Evolutionary conservation across 1,139 yeast genomes (phyloP).

Genomic region (Pneumocystis jirovecii): DNA sequence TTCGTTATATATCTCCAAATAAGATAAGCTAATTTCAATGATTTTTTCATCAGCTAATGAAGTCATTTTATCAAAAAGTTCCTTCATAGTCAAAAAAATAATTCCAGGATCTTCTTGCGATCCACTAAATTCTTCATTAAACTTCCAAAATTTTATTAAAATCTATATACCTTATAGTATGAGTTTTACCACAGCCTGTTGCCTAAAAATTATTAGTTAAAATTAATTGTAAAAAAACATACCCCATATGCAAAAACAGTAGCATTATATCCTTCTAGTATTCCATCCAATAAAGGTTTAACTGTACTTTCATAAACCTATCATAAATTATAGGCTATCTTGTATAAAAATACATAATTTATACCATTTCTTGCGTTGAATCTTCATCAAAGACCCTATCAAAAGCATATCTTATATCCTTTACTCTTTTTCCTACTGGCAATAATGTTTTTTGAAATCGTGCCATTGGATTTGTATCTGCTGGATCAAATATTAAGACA

Average conservation of each 20-base stretch:
- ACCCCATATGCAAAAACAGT: slow-evolving; percentile 87
- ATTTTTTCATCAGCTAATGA: slow-evolving; percentile 20
- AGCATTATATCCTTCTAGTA: slow-evolving; percentile 70
- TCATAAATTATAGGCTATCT: slow-evolving; percentile 5
- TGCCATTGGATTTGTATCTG: slow-evolving; percentile 53
- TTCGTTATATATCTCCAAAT: slow-evolving; percentile 84
- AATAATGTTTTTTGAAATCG: slow-evolving; percentile 46
- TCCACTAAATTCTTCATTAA: slow-evolving; percentile 50
- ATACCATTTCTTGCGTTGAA: slow-evolving; percentile 33
- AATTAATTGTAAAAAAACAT: not conserved
- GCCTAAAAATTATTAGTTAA: slow-evolving; percentile 27
- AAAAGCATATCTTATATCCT: slow-evolving; percentile 27
- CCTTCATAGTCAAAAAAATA: slow-evolving; percentile 56
- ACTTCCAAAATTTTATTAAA: slow-evolving; percentile 85
- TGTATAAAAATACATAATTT: not conserved
- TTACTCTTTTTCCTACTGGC: slow-evolving; percentile 22
- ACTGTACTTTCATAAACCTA: slow-evolving; percentile 48
- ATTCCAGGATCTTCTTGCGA: slow-evolving; percentile 54
- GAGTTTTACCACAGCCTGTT: slow-evolving; percentile 97
- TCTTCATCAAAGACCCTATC: slow-evolving; percentile 52
- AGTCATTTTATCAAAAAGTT: slow-evolving; percentile 43
- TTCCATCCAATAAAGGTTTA: slow-evolving; percentile 44
- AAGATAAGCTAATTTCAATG: slow-evolving; percentile 45
- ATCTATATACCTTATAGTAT: slow-evolving; percentile 73
- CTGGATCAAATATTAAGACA: slow-evolving; percentile 83